A percentile compares a stretch with the other conserved stretches of the same genome.
These are phyloP conservation scores for Pichia sp. DNA, from an alignment of 1,139 yeast genomes.

Conservation along the genomic window DNA sequence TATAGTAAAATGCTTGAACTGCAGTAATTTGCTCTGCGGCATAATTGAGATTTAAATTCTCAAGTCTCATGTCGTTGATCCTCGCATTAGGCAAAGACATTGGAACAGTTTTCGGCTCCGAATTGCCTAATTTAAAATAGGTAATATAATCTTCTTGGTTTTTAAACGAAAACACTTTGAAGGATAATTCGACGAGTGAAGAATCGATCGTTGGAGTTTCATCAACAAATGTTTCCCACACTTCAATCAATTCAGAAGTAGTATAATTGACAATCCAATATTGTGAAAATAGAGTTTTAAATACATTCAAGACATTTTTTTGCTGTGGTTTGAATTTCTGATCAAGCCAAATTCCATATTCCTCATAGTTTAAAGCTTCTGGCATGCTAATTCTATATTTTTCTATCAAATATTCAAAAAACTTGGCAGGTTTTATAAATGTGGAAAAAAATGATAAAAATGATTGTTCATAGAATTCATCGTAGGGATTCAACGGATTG, in stretches of 20 bases:
- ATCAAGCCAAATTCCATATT: constrained; percentile 72
- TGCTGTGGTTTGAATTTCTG: constrained; percentile 64
- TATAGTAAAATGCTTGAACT: constrained; percentile 65
- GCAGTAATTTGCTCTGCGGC: constrained; percentile 81
- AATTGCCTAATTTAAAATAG: constrained; percentile 15
- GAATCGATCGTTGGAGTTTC: constrained; percentile 8
- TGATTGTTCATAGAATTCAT: constrained; percentile 60
- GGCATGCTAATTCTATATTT: constrained; percentile 78
- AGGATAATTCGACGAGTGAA: constrained; percentile 14
- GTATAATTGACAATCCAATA: constrained; percentile 49
- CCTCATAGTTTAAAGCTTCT: constrained; percentile 78
- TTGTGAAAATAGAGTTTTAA: constrained; percentile 63
- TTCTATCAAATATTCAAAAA: constrained; percentile 52
- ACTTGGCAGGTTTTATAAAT: constrained; percentile 60
- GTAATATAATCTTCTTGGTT: constrained; percentile 20
- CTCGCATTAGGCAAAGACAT: constrained; percentile 24
- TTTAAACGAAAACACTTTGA: constrained; percentile 13
- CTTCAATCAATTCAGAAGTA: constrained; percentile 32
- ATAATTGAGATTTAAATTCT: constrained; percentile 68
- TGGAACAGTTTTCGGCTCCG: constrained; percentile 9
- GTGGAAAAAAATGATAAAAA: constrained; percentile 72
- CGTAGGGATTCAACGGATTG: constrained; percentile 56
- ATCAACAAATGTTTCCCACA: constrained; percentile 52
- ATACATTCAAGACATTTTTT: constrained; percentile 57
- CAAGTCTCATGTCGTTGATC: constrained; percentile 34